phyloP scores from a whole-genome alignment of 2,329 filamentous ascomycete genomes.

The Talaromyces piceae region DNA sequence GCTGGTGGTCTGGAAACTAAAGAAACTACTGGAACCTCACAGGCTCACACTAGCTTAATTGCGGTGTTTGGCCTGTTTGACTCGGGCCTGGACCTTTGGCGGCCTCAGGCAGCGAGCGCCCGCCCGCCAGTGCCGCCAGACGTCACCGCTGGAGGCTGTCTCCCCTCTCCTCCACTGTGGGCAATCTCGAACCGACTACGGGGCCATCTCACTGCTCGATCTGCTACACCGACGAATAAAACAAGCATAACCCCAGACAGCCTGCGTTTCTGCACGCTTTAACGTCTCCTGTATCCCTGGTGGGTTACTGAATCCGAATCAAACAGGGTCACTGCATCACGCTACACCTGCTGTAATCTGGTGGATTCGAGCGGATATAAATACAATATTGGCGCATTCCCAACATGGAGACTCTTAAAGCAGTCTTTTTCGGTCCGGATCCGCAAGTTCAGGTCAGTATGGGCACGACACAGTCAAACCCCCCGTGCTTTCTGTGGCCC shows the following conservation, averaged over 20 bases:
- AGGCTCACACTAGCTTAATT: neutral
- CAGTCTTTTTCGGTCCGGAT: constrained; percentile 85
- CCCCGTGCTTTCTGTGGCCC: constrained; percentile 11
- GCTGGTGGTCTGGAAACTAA: constrained; percentile 24
- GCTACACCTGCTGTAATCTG: too few species aligned
- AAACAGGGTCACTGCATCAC: too few species aligned
- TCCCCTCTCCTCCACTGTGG: neutral
- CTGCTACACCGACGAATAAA: too few species aligned
- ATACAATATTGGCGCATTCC: too few species aligned
- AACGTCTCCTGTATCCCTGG: too few species aligned
- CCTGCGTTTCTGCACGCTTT: too few species aligned
- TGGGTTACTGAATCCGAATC: too few species aligned
- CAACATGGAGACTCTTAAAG: constrained; percentile 76
- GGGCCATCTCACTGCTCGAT: too few species aligned
- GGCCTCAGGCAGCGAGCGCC: constrained; percentile 17
- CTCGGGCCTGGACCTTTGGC: neutral
- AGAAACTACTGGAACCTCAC: constrained; percentile 36
- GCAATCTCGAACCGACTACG: too few species aligned
- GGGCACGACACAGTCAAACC: constrained; percentile 1
- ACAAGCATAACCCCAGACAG: too few species aligned
- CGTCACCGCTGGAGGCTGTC: neutral
- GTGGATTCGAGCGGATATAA: neutral
- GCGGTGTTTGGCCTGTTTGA: constrained; percentile 29
- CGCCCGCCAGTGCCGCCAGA: constrained; percentile 1
- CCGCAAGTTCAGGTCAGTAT: constrained; percentile 76